Percentiles rank a stretch among this genome's conserved stretches.
phyloP scores from a whole-genome alignment of 495 filamentous ascomycete genomes.

The Aspergillus homomorphus region DNA sequence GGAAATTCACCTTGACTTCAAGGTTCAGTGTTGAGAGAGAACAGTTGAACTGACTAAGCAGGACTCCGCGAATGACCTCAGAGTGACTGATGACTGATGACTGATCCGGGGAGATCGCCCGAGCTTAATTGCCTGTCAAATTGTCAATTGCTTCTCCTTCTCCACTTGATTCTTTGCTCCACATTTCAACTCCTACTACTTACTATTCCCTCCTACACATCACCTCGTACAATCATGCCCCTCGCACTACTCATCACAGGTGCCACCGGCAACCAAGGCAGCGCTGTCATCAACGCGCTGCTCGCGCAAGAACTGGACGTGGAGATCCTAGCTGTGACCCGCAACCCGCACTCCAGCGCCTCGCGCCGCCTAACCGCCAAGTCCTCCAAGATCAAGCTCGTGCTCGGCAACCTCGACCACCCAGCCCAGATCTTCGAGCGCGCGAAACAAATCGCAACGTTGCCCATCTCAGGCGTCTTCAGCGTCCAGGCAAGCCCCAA shows the following conservation, averaged over 20 bases:
- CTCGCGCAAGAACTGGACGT: constrained; percentile 42
- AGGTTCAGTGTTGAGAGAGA: no score
- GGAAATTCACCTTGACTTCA: no score
- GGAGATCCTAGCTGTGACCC: constrained; percentile 68
- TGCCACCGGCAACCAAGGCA: background rate
- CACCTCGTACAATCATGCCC: background rate
- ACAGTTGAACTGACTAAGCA: no score
- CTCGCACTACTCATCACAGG: background rate
- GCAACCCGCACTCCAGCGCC: constrained; percentile 50
- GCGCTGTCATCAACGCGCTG: constrained; percentile 48
- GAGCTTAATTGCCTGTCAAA: no score
- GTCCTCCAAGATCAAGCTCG: constrained; percentile 48
- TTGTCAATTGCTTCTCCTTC: no score
- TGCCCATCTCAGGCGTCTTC: constrained; percentile 51
- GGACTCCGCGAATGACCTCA: no score
- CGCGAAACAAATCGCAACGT: constrained; percentile 39
- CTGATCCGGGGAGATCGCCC: no score
- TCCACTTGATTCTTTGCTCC: background rate
- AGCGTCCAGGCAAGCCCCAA: constrained; percentile 37
- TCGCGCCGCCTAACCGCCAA: constrained; percentile 50
- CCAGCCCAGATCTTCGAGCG: constrained; percentile 51
- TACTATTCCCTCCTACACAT: no score
- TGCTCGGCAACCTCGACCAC: constrained; percentile 56
- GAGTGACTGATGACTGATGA: no score
- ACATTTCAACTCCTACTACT: background rate